These are phyloP conservation scores for Candida arabinofermentans DNA, from an alignment of 805 yeast genomes.

Conservation along the genomic window DNA sequence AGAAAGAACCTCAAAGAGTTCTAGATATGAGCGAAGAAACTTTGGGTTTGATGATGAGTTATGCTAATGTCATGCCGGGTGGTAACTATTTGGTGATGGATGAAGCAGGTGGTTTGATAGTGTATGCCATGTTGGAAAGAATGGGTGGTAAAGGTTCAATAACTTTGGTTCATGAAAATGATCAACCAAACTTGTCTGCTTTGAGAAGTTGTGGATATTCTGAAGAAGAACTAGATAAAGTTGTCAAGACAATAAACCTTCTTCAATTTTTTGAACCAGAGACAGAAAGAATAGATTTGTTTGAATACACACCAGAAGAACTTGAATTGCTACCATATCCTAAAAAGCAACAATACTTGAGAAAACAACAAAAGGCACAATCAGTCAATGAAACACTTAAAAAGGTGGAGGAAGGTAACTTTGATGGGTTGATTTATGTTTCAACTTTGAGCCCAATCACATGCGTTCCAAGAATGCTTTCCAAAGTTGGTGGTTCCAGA, in stretches of 20 bases:
- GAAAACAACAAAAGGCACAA: slow-evolving; percentile 56
- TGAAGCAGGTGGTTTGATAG: slow-evolving; percentile 90
- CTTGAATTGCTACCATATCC: slow-evolving; percentile 51
- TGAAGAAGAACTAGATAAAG: slow-evolving; percentile 43
- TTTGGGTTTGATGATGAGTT: slow-evolving; percentile 68
- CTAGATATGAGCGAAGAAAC: slow-evolving; percentile 84
- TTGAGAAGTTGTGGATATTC: slow-evolving; percentile 64
- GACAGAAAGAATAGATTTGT: slow-evolving; percentile 41
- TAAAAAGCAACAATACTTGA: slow-evolving; percentile 62
- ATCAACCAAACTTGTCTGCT: slow-evolving; percentile 79
- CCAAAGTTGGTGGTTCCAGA: slow-evolving; percentile 75
- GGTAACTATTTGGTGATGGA: slow-evolving; percentile 86
- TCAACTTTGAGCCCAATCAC: slow-evolving; percentile 68
- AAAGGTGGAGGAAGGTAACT: slow-evolving; percentile 46
- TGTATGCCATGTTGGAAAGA: slow-evolving; percentile 83
- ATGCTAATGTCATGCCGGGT: slow-evolving; percentile 83
- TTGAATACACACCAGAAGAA: slow-evolving; percentile 46
- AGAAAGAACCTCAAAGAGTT: slow-evolving; percentile 68
- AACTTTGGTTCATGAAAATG: slow-evolving; percentile 83
- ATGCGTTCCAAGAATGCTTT: slow-evolving; percentile 57
- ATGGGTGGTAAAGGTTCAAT: slow-evolving; percentile 76
- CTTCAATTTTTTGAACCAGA: slow-evolving; percentile 84
- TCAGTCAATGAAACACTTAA: slow-evolving; percentile 48
- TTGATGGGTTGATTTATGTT: slow-evolving; percentile 73
- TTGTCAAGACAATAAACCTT: slow-evolving; percentile 69